phyloP scores from a whole-genome alignment of 805 yeast species.

The Saccharomycopsis fodiens region DNA sequence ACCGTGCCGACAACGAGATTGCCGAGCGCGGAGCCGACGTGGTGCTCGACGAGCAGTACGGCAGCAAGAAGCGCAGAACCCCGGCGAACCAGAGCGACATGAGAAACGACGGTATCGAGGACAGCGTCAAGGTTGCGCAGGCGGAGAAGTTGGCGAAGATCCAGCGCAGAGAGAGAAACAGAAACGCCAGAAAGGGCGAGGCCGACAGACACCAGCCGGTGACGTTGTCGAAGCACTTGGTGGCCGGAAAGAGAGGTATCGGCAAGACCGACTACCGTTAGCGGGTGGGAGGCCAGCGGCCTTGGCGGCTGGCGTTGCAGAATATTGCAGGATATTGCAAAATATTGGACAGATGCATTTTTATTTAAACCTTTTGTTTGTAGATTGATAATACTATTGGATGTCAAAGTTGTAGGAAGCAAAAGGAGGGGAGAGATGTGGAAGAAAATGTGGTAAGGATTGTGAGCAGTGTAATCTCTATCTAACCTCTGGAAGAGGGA shows the following conservation, averaged over 20 bases:
- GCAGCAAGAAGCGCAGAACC: constrained; percentile 37
- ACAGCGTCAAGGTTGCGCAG: constrained; percentile 71
- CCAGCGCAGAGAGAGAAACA: constrained; percentile 90
- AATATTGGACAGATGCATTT: too few species aligned
- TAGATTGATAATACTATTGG: too few species aligned
- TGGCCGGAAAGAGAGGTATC: constrained; percentile 93
- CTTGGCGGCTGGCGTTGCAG: constrained; percentile 2
- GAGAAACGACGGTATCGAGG: constrained; percentile 78
- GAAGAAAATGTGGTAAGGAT: too few species aligned
- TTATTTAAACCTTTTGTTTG: too few species aligned
- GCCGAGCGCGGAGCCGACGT: constrained; percentile 67
- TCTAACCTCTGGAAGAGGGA: too few species aligned
- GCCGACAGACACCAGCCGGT: constrained; percentile 87
- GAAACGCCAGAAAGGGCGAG: constrained; percentile 90
- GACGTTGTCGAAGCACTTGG: constrained; percentile 86
- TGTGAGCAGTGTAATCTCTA: too few species aligned
- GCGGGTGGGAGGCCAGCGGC: constrained; percentile 2
- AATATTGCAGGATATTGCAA: constrained; percentile 1
- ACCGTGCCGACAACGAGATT: constrained; percentile 32
- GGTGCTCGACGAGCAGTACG: constrained; percentile 48
- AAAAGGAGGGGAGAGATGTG: too few species aligned
- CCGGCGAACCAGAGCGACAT: constrained; percentile 62
- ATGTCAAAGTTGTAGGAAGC: too few species aligned
- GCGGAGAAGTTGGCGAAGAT: constrained; percentile 83
- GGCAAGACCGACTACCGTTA: constrained; percentile 90